Evolutionary conservation across 2,329 filamentous ascomycete genomes (phyloP), one percentile per base, ranked within the genome.

Genomic region (Colletotrichum australisinense): DNA sequence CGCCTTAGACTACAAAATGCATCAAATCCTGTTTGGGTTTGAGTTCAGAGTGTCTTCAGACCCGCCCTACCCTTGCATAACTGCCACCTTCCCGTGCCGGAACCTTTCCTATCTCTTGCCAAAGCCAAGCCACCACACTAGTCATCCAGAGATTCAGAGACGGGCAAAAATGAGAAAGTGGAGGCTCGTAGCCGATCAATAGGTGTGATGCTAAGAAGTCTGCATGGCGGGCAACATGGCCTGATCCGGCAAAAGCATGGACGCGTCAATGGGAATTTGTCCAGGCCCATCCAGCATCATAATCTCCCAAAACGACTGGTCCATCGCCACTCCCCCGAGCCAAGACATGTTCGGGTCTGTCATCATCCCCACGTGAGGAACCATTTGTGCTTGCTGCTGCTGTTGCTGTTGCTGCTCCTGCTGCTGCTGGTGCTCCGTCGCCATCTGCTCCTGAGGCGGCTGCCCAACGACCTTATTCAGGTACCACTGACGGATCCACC

Each of bases 401-500:
- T n/a, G 14, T 14, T 42, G 42, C 6, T 38, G 52, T 16, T 72
- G 66, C 22, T 57, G 19, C 12, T 46, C 16, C 0, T 26, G n/a
- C 22, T 70, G 56, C 3, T 38, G 24, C 12, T 60, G 28, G 1
- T 38, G 46, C 8, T 26, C 8, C 11, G 32, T n/a, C 8, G 46
- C 9, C 5, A 35, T n/a, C 9, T 38, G 52, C 26, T 72, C 70
- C 22, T 57, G 22, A 8, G 55, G n/a, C 1, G 38, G 32, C n/a
- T 49, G 55, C 28, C 42, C 42, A 22, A 12, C 28, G 5, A 52
- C 14, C 67, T 76, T 79, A 14, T 75, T 74, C 4, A 78, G 2
- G 56, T 81, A 85, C 84, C 84, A 86, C n/a, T 82, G 80, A 22
- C 80, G 75, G 19, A 85, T 82, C 84, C 83, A 85, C 1, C 81